phyloP scores from a whole-genome alignment of 108 stramenopile genomes.

The Cyclotella distinguenda region DNA sequence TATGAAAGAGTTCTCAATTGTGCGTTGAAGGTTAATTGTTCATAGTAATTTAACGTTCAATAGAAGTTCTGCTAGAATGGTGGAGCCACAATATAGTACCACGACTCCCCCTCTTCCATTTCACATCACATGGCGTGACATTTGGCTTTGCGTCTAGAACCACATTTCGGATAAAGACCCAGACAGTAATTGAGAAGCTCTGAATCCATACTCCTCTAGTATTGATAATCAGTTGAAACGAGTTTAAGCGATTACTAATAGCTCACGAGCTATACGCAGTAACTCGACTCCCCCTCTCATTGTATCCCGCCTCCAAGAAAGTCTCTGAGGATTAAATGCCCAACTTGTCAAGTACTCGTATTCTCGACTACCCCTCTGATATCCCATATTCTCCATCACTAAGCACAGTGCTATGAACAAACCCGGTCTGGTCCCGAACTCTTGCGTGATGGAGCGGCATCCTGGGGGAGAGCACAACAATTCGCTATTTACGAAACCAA shows the following conservation, averaged over 20 bases:
- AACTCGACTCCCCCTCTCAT: slow-evolving; percentile 32
- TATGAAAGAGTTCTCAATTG: no score
- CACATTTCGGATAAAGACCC: no score
- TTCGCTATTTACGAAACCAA: slow-evolving; percentile 38
- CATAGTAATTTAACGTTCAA: no score
- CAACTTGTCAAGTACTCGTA: slow-evolving; percentile 22
- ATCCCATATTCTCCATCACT: slow-evolving; percentile 72
- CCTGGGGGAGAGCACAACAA: slow-evolving; percentile 32
- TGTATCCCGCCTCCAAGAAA: slow-evolving; percentile 30
- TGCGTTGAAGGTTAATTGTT: no score
- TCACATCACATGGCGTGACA: no score
- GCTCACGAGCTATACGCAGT: slow-evolving; percentile 11
- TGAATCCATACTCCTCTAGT: neutral
- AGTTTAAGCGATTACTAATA: neutral
- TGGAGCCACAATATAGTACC: no score
- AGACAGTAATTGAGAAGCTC: no score
- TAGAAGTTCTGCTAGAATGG: no score
- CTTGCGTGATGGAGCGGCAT: slow-evolving; percentile 53
- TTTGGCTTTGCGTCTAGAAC: no score
- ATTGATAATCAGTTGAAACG: neutral
- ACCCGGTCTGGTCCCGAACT: slow-evolving; percentile 75
- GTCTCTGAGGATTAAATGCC: slow-evolving; percentile 39
- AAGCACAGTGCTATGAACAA: slow-evolving; percentile 58
- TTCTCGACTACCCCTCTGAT: slow-evolving; percentile 23
- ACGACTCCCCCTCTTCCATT: no score